Conservation (phyloP, 305 asterid species). For the Stenogyne calaminthoides region DNA sequence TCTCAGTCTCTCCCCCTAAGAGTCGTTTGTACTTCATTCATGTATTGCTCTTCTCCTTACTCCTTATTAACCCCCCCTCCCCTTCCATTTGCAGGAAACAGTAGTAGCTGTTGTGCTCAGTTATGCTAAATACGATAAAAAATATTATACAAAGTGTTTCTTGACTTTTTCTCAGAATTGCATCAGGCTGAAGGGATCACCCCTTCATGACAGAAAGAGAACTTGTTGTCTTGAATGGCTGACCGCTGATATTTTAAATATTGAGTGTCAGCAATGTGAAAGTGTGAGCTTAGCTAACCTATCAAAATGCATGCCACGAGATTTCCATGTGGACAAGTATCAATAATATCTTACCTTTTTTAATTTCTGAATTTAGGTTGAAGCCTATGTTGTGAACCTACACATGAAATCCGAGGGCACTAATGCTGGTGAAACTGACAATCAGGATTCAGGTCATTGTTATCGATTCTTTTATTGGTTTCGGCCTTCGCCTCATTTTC, state of each 20-base stretch:
- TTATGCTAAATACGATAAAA: conserved; percentile 47
- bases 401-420: conserved; percentile 39
- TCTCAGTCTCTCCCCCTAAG: background rate
- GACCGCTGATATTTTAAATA: conserved; percentile 48
- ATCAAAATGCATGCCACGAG: conserved; percentile 21
- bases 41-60: background rate
- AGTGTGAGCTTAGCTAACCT: conserved; percentile 51
- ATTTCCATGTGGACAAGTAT: conserved; percentile 14
- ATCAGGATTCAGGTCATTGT: conserved; percentile 45
- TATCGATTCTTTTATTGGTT: conserved; percentile 6
- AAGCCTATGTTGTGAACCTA: conserved; percentile 52
- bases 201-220: conserved; percentile 34
- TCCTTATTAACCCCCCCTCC: background rate
- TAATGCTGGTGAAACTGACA: conserved; percentile 33
- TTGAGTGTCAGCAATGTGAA: conserved; percentile 50
- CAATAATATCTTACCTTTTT: background rate
- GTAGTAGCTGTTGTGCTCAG: conserved; percentile 56
- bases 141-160: conserved; percentile 41
- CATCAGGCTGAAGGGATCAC: conserved; percentile 53
- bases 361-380: conserved; percentile 43
- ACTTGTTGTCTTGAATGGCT: conserved; percentile 48
- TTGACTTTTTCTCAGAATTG: conserved; percentile 59
- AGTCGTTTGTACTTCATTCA: conserved; percentile 28
- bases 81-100: conserved; percentile 50
- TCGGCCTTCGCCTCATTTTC: background rate